Base-by-base conservation (phyloP, 2,329 filamentous ascomycete species). In the Fusarium secorum region DNA sequence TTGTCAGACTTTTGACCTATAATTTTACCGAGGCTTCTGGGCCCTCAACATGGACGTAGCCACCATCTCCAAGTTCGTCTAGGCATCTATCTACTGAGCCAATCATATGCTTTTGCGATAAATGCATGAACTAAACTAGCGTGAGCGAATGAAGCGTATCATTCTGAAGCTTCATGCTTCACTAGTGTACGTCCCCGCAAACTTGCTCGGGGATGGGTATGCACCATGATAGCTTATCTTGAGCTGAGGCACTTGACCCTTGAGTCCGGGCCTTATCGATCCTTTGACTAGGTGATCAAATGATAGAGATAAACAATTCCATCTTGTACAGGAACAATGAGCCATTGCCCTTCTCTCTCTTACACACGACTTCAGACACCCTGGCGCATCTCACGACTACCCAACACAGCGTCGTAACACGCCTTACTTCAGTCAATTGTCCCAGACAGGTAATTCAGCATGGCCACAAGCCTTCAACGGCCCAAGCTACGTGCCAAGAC, bases 311-410 rank as follows among this genome's bases (percentile, higher is more conserved):
- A 7, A 7, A 4, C 14, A 9, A 2, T 8, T 26, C 18, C 32
- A 28, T 13, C 10, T 0, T n/a, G 2, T n/a, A 4, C 7, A 9
- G 33, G 22, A 15, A n/a, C 2, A 1, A 17, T 7, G 17, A 28
- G 14, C 13, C 10, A 10, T 38, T 52, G 14, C 1, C 10, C 2
- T 9, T 38, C 48, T 38, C 32, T 36, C 32, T 38, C 22, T 17
- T 51, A 13, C 48, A 8, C 10, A 26, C 30, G 11, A 20, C 17
- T 24, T 11, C 30, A 32, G 8, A 17, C 13, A 18, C 17, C 24
- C 24, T 44, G 17, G 17, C 22, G 7, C 2, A 48, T 48, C 28
- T n/a, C 45, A 18, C 15, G 17, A 26, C 30, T 3, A 3, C 5
- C 32, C 13, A 52, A 26, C 14, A 17, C 10, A 13, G 22, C 22